Evolutionary conservation across 2,329 filamentous ascomycete species (phyloP).

Genomic region (Diaporthe sp.): DNA sequence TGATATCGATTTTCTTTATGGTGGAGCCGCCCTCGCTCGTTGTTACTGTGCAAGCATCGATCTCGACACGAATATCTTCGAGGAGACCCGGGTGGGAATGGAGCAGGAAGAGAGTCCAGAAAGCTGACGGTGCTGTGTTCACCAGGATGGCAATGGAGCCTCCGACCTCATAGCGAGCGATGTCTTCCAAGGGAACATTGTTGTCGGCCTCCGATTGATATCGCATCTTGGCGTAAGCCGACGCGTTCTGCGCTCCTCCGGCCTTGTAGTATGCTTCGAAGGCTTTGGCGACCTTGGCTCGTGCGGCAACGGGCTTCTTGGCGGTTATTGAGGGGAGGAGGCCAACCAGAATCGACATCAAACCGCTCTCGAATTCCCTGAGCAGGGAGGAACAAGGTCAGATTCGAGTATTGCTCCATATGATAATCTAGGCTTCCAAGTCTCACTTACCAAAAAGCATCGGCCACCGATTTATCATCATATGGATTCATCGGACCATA

Average conservation of each 20-base stretch:
- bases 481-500: conserved; percentile 55
- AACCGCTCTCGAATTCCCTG: conserved; percentile 39
- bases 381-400: neutral
- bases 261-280: conserved; percentile 52
- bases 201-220: conserved; percentile 44
- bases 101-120: conserved; percentile 53
- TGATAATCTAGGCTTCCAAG: no score
- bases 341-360: conserved; percentile 40
- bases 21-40: neutral
- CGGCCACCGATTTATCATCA: conserved; percentile 45
- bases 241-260: conserved; percentile 50
- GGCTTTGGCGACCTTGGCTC: conserved; percentile 47
- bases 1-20: conserved; percentile 42
- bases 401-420: no score
- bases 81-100: conserved; percentile 34
- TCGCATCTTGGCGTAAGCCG: conserved; percentile 49
- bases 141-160: conserved; percentile 51
- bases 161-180: conserved; percentile 53
- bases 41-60: conserved; percentile 23
- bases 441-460: conserved; percentile 48
- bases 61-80: neutral
- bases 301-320: conserved; percentile 44
- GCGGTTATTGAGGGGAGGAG: conserved; percentile 45
- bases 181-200: conserved; percentile 47
- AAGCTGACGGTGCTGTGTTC: conserved; percentile 51